A percentile compares a stretch with the other conserved stretches of the same genome.
These are phyloP conservation scores for Geosiphon pyriformis DNA, from an alignment of 192 early-diverging fungal species.

Conservation along the genomic window DNA sequence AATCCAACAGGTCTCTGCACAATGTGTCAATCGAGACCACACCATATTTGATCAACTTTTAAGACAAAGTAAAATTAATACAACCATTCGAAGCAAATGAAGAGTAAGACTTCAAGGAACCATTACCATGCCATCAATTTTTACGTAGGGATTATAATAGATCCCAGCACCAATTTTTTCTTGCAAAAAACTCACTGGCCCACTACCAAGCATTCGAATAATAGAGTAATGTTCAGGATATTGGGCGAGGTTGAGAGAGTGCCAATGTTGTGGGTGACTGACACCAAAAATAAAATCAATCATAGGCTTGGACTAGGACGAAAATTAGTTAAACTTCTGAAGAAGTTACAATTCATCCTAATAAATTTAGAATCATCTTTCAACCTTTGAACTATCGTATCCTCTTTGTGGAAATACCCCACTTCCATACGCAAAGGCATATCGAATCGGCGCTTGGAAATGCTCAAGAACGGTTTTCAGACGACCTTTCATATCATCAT, in stretches of 20 bases:
- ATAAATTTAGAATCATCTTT: not conserved
- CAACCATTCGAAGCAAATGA: not conserved
- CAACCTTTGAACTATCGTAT: slow-evolving; percentile 56
- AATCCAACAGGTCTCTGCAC: slow-evolving; percentile 83
- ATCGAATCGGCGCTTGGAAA: slow-evolving; percentile 58
- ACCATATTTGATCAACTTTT: slow-evolving; percentile 87
- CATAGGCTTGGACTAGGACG: slow-evolving; percentile 65
- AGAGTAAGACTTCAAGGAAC: not conserved
- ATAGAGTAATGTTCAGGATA: slow-evolving; percentile 90
- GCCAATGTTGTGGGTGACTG: slow-evolving; percentile 94
- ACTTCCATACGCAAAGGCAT: slow-evolving; percentile 93
- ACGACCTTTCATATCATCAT: slow-evolving; percentile 43
- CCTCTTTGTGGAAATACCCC: slow-evolving; percentile 89
- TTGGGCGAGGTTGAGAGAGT: slow-evolving; percentile 91
- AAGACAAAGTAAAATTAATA: not conserved
- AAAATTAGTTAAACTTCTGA: not conserved
- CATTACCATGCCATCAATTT: slow-evolving; percentile 75
- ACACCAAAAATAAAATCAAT: slow-evolving; percentile 96
- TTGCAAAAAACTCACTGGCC: slow-evolving; percentile 68
- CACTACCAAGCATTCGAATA: slow-evolving; percentile 65
- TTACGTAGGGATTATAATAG: slow-evolving; percentile 93
- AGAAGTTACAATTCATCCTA: slow-evolving; percentile 8
- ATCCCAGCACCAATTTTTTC: slow-evolving; percentile 84
- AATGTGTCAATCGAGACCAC: slow-evolving; percentile 89
- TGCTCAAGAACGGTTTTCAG: slow-evolving; percentile 41